Evolutionary conservation across 2,329 filamentous ascomycete genomes (phyloP).

Genomic region (Diaporthe sp.): DNA sequence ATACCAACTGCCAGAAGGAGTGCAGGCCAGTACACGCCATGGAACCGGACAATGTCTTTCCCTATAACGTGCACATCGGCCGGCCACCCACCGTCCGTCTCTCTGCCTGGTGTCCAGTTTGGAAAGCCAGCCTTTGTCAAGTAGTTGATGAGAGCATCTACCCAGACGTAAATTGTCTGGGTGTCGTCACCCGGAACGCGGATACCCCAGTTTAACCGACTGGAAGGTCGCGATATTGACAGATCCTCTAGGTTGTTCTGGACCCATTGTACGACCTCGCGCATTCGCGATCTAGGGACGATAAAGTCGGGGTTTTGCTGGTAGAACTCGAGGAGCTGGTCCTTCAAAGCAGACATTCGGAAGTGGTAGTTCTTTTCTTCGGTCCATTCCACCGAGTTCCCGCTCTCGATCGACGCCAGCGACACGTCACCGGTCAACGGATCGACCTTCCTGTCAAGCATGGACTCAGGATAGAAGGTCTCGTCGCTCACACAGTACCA

Average conservation of each 20-base stretch:
- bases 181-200: conserved; percentile 84
- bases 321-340: conserved; percentile 86
- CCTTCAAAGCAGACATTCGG: conserved; percentile 84
- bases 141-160: conserved; percentile 96
- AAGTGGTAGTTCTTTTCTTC: conserved; percentile 97
- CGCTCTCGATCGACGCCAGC: conserved; percentile 88
- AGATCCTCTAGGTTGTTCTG: conserved; percentile 84
- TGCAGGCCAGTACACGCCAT: conserved; percentile 98
- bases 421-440: conserved; percentile 86
- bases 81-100: conserved; percentile 81
- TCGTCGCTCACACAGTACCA: conserved; percentile 99
- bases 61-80: conserved; percentile 93
- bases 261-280: conserved; percentile 84
- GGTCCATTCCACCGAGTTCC: conserved; percentile 94
- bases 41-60: conserved; percentile 96
- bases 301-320: conserved; percentile 83
- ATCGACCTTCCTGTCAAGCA: conserved; percentile 81
- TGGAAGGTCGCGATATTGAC: conserved; percentile 86
- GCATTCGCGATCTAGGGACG: conserved; percentile 78
- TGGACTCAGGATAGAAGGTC: conserved; percentile 88
- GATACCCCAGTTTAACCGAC: conserved; percentile 88
- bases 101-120: conserved; percentile 74
- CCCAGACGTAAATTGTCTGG: conserved; percentile 98
- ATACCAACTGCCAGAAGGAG: conserved; percentile 91
- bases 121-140: conserved; percentile 90